Conservation (phyloP, 148 eudicot genomes). For the Rhododendron mucronatum region DNA sequence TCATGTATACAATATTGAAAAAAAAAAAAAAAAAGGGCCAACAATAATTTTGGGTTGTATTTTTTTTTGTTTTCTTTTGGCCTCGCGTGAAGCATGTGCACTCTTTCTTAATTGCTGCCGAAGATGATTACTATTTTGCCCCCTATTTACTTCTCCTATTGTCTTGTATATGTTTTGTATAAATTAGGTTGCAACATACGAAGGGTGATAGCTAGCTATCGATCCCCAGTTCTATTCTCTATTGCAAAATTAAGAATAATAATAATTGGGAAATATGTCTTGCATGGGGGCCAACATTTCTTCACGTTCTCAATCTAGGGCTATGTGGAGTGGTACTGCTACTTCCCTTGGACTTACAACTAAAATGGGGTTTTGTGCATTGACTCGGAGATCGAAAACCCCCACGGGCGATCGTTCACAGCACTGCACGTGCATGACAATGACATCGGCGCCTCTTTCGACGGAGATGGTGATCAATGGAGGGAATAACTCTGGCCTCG, state of each 20-base stretch:
- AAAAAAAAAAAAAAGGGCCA: too few relatives aligned
- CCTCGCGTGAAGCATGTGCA: background rate
- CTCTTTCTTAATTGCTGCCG: background rate
- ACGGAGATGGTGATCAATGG: background rate
- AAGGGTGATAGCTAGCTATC: too few relatives aligned
- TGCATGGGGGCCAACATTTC: background rate
- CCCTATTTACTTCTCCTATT: too few relatives aligned
- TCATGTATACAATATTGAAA: too few relatives aligned
- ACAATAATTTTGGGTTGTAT: too few relatives aligned
- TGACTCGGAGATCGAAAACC: background rate
- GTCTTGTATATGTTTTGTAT: too few relatives aligned
- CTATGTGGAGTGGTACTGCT: background rate
- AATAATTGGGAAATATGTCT: background rate
- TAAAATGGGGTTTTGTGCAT: background rate
- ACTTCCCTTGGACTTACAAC: background rate
- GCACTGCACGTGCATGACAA: background rate
- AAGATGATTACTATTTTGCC: background rate
- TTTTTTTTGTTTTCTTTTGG: background rate
- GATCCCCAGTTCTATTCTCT: too few relatives aligned
- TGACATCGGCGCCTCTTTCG: background rate
- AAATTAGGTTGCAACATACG: too few relatives aligned
- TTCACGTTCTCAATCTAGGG: background rate
- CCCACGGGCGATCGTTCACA: background rate
- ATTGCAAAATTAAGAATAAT: background rate
- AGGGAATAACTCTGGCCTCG: background rate